Percentiles rank a stretch among this genome's conserved stretches.
Evolutionary conservation across 345 rosid species (phyloP).

Genomic region (Cardiospermum halicacabum): DNA sequence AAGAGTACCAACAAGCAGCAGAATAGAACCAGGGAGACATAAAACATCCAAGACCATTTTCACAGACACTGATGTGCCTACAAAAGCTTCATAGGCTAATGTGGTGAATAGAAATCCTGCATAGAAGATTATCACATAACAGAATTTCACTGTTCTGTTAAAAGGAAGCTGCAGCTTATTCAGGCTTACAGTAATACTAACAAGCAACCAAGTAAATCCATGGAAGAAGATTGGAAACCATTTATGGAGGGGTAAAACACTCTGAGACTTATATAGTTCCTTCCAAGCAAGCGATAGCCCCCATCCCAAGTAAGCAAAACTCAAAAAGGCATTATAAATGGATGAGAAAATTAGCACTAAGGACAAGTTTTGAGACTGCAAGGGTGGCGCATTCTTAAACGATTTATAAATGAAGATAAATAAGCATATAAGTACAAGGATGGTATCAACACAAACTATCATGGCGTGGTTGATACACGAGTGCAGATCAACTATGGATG

Average conservation of each 20-base stretch:
- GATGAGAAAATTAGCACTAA: slow-evolving; percentile 18
- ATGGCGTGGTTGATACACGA: slow-evolving; percentile 28
- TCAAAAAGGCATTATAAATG: slow-evolving; percentile 24
- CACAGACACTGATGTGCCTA: slow-evolving; percentile 6
- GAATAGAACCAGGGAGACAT: slow-evolving; percentile 34
- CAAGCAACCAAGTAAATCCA: slow-evolving; percentile 35
- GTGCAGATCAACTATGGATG: slow-evolving; percentile 19
- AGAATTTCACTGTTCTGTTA: slow-evolving; percentile 9
- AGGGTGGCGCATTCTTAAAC: slow-evolving; percentile 3
- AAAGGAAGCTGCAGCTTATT: slow-evolving; percentile 12
- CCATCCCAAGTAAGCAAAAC: slow-evolving; percentile 27
- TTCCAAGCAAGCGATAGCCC: slow-evolving; percentile 26
- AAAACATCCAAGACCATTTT: slow-evolving; percentile 23
- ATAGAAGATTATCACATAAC: slow-evolving; percentile 18
- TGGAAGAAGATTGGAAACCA: slow-evolving; percentile 29
- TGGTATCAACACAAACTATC: slow-evolving; percentile 22
- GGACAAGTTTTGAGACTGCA: slow-evolving; percentile 4
- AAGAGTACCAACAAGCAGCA: slow-evolving; percentile 21
- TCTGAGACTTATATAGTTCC: slow-evolving; percentile 10
- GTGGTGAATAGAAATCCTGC: slow-evolving; percentile 27
- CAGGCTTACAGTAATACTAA: slow-evolving; percentile 18
- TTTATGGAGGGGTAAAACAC: slow-evolving; percentile 22
- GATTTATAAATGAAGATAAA: slow-evolving; percentile 16
- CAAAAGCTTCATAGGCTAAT: slow-evolving; percentile 19
- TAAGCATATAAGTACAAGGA: slow-evolving; percentile 21